phyloP scores from a whole-genome alignment of 805 yeast genomes.

The Zygosaccharomyces kombuchaensis region DNA sequence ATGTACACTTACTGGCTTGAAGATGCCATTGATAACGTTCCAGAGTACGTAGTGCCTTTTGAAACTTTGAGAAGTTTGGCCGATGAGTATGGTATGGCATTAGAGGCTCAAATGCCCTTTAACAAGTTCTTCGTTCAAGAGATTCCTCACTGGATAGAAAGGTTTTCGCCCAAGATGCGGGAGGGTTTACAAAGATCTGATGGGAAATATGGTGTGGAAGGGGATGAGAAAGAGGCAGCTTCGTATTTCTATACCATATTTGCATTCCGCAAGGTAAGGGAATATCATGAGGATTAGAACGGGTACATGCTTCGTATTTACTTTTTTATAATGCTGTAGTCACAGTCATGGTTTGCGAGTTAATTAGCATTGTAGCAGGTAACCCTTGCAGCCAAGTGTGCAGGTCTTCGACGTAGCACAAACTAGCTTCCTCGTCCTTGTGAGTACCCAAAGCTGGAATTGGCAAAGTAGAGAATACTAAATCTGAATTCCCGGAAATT shows the following conservation, averaged over 20 bases:
- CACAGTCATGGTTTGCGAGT: constrained; percentile 93
- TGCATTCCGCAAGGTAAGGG: constrained; percentile 63
- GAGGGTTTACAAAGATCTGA: constrained; percentile 71
- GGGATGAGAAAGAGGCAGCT: constrained; percentile 84
- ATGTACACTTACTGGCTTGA: constrained; percentile 73
- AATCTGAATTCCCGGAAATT: constrained; percentile 57
- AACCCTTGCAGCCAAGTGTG: constrained; percentile 76
- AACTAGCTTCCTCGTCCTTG: constrained; percentile 58
- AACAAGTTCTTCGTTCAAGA: constrained; percentile 77
- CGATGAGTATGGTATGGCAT: constrained; percentile 71
- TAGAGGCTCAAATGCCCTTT: constrained; percentile 71
- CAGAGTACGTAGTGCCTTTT: constrained; percentile 95
- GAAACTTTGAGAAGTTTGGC: constrained; percentile 81
- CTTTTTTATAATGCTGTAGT: constrained; percentile 73
- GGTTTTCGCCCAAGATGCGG: constrained; percentile 54
- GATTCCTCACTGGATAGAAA: constrained; percentile 59
- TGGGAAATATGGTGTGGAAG: constrained; percentile 82
- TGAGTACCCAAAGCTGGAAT: constrained; percentile 84
- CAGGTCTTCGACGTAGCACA: constrained; percentile 70
- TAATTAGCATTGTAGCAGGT: constrained; percentile 78
- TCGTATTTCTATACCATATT: constrained; percentile 81
- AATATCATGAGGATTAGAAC: constrained; percentile 15
- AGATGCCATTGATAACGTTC: constrained; percentile 95
- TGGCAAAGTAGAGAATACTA: constrained; percentile 86
- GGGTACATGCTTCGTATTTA: constrained; percentile 2